phyloP scores from a whole-genome alignment of 2,329 filamentous ascomycete genomes.

The Annulohypoxylon truncatum region DNA sequence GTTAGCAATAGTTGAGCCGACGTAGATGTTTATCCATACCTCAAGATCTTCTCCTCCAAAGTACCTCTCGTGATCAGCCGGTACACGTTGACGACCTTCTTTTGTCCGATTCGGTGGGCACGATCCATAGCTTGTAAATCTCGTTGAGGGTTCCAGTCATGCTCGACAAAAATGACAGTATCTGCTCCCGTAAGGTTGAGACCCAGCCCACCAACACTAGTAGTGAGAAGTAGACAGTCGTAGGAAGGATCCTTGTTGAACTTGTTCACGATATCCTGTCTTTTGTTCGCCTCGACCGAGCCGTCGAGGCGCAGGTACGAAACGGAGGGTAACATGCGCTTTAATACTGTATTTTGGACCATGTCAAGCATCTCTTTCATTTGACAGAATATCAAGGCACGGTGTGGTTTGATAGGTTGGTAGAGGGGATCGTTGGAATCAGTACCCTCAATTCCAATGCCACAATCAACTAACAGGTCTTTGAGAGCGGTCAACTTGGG shows the following conservation, averaged over 20 bases:
- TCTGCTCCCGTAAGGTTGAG: conserved; percentile 96
- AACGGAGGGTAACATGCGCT: conserved; percentile 89
- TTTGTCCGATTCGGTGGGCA: conserved; percentile 97
- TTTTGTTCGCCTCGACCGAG: conserved; percentile 88
- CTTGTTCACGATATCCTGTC: conserved; percentile 97
- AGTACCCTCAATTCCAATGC: conserved; percentile 83
- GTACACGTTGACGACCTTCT: conserved; percentile 99
- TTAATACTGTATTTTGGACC: conserved; percentile 93
- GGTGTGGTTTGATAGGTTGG: conserved; percentile 93
- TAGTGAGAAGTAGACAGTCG: conserved; percentile 92
- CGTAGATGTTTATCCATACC: conserved; percentile 40
- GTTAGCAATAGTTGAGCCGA: conserved; percentile 12
- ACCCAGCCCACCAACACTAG: conserved; percentile 92
- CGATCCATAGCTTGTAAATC: conserved; percentile 99
- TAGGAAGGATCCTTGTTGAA: conserved; percentile 99
- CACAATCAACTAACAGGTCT: conserved; percentile 97
- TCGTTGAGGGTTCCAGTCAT: conserved; percentile 99
- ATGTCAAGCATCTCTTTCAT: conserved; percentile 99
- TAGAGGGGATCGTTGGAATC: conserved; percentile 70
- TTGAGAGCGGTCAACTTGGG: conserved; percentile 91
- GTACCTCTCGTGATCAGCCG: conserved; percentile 95
- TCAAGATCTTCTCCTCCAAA: conserved; percentile 97
- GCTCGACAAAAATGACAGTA: conserved; percentile 99
- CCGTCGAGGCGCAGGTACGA: conserved; percentile 96
- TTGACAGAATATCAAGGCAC: conserved; percentile 96